Percentiles rank a stretch among this genome's conserved stretches.
Evolutionary conservation across 148 eudicot species (phyloP).

Genomic region (Rhododendron williamsianum): DNA sequence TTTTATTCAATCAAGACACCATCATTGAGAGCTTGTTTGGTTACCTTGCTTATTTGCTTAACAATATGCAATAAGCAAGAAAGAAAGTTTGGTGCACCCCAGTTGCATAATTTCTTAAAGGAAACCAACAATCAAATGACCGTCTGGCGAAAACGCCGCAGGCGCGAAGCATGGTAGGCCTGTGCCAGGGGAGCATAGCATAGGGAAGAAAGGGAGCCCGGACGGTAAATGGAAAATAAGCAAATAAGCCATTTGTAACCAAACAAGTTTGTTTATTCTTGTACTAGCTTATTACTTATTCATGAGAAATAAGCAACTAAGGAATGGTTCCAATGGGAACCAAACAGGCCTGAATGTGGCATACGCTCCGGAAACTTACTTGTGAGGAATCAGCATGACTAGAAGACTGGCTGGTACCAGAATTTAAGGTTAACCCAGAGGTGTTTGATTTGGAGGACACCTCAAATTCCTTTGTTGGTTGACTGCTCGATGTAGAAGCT

Average conservation of each 20-base stretch:
- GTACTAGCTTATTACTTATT: neutral
- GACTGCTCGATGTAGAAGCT: constrained; percentile 44
- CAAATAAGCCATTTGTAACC: neutral
- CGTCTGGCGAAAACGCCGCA: neutral
- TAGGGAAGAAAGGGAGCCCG: neutral
- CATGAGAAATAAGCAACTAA: neutral
- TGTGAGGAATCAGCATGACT: constrained; percentile 48
- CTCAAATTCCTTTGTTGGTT: constrained; percentile 51
- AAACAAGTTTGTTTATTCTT: neutral
- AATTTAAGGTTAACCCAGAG: constrained; percentile 33
- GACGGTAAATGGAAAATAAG: neutral
- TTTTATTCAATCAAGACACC: neutral
- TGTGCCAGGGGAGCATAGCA: neutral
- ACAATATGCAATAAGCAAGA: neutral
- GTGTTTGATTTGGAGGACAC: constrained; percentile 57
- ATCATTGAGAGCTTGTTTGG: neutral
- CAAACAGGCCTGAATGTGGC: neutral
- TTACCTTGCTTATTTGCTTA: neutral
- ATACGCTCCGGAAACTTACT: constrained; percentile 38
- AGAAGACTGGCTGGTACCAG: constrained; percentile 34
- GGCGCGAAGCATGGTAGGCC: neutral
- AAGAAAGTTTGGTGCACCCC: neutral
- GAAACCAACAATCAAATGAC: neutral
- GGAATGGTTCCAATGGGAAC: neutral
- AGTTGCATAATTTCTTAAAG: neutral